Evolutionary conservation across 1,284 basidiomycete genomes (phyloP).

Genomic region (Tylopilus sp.): DNA sequence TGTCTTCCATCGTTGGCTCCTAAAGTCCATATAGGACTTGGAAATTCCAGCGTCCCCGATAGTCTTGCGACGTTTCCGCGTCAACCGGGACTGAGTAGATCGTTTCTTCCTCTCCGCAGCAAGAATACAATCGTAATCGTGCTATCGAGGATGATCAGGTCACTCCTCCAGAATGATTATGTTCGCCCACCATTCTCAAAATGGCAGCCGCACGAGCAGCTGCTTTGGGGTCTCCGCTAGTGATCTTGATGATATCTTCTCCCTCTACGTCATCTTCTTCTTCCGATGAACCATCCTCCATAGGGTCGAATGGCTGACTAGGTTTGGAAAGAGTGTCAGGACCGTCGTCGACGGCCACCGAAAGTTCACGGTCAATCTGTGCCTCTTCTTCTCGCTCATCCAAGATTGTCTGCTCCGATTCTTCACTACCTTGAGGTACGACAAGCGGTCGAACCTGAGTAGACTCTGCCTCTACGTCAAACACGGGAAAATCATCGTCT

Average conservation of each 20-base stretch:
- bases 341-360: slow-evolving; percentile 28
- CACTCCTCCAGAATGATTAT: not conserved
- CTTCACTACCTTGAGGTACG: not conserved
- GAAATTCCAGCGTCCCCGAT: slow-evolving; percentile 23
- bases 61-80: slow-evolving; percentile 29
- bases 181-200: slow-evolving; percentile 63
- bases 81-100: slow-evolving; percentile 9
- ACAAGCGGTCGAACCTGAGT: slow-evolving; percentile 9
- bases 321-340: not conserved
- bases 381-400: slow-evolving; percentile 36
- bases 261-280: slow-evolving; percentile 35
- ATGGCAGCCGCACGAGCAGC: slow-evolving; percentile 89
- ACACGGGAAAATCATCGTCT: slow-evolving; percentile 15
- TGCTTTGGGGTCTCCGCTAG: slow-evolving; percentile 72
- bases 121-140: slow-evolving; percentile 79
- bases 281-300: slow-evolving; percentile 15
- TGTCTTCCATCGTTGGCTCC: slow-evolving; percentile 11
- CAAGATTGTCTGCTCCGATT: slow-evolving; percentile 5
- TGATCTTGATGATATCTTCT: slow-evolving; percentile 62
- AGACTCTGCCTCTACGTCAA: slow-evolving; percentile 21
- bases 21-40: slow-evolving; percentile 19
- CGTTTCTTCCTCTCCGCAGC: slow-evolving; percentile 36
- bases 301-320: not conserved
- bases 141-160: slow-evolving; percentile 40
- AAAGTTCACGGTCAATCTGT: slow-evolving; percentile 37